Evolutionary conservation across 257 asterid species (phyloP).

Genomic region (Voacanga thouarsii): DNA sequence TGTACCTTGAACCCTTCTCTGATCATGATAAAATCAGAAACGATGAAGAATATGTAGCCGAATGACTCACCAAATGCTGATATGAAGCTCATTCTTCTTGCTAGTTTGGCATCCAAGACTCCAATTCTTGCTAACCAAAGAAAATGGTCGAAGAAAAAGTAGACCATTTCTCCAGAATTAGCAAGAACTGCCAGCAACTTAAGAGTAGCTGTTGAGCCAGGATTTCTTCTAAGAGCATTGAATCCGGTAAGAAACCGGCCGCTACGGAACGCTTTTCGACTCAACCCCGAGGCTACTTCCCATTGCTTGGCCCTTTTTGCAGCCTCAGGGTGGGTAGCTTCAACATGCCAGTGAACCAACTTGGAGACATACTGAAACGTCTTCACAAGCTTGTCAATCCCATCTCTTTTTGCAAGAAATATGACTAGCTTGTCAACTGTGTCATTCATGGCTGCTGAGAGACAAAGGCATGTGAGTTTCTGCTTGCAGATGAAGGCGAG

Average conservation of each 20-base stretch:
- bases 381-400: conserved; percentile 90
- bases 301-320: conserved; percentile 76
- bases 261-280: conserved; percentile 82
- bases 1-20: conserved; percentile 57
- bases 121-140: conserved; percentile 83
- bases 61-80: conserved; percentile 93
- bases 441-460: conserved; percentile 50
- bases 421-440: conserved; percentile 75
- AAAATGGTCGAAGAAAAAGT: conserved; percentile 91
- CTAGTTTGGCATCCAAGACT: conserved; percentile 52
- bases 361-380: conserved; percentile 90
- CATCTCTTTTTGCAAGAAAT: conserved; percentile 86
- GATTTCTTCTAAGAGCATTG: conserved; percentile 65
- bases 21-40: conserved; percentile 58
- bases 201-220: conserved; percentile 49
- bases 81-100: conserved; percentile 67
- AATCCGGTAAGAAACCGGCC: conserved; percentile 92
- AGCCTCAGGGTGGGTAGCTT: conserved; percentile 40
- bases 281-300: conserved; percentile 88
- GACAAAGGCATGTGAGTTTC: background rate
- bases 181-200: conserved; percentile 67
- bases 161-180: conserved; percentile 87
- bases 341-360: conserved; percentile 66
- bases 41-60: conserved; percentile 68
- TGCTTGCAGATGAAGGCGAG: background rate